Evolutionary conservation across 305 asterid species (phyloP), one percentile per base, ranked within the genome.

Genomic region (Solanum aculeatissimum): DNA sequence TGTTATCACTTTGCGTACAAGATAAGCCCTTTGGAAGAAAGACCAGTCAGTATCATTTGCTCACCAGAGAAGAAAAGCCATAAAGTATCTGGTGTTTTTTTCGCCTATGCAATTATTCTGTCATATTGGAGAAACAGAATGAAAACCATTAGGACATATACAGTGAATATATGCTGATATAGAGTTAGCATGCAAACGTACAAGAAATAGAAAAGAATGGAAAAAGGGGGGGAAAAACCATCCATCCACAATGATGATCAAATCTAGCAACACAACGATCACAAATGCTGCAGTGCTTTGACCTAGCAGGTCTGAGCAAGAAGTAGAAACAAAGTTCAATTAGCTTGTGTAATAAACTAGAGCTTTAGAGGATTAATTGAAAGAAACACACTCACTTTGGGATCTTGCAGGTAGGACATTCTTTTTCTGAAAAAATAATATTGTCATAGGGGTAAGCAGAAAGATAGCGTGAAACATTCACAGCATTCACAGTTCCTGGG

Each of bases 181-280:
- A 74, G 51, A 60, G 62, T 86, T 27, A n/a, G 12, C 68, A 60
- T 45, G 83, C 4, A 40, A 75, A 74, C 43, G 74, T 63, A 29
- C 82, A 72, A 74, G 51, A 86, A 80, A 32, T 75, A 69, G 83
- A 87, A 84, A 21, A 83, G 66, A 86, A 65, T 15, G 62, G 10
- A 70, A 84, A 86, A 72, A 81, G 82, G 35, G 10, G 55, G 23
- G 63, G 40, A 54, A 87, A 85, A 88, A 96, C 99, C 99, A 96
- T 93, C 99, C 99, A 96, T 83, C 95, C 98, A 92, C 99, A 96
- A 80, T 96, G 99, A 91, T 96, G 99, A 83, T 96, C 99, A 88
- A 96, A 96, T 82, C 99, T 94, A 87, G 99, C 98, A 87, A 96
- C 98, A 90, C 99, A 96, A 25, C 95, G 97, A 86, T 91, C 86